phyloP scores from a whole-genome alignment of 148 eudicot genomes.

The Amaranthus hypochondriacus region DNA sequence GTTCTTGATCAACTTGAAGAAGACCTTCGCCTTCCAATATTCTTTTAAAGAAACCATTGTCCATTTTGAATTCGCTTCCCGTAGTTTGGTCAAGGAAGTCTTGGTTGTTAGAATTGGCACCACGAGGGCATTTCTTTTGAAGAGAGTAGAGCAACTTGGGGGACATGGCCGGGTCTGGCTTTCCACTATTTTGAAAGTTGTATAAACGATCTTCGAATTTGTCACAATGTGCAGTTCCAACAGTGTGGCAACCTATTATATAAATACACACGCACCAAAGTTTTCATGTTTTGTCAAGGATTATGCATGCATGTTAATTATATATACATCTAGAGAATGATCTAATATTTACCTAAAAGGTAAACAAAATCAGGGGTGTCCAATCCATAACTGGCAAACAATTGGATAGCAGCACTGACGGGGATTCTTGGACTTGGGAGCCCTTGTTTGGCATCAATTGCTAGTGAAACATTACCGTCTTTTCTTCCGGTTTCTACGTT shows the following conservation, averaged over 20 bases:
- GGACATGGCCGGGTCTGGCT: slow-evolving; percentile 31
- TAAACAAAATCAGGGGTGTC: slow-evolving; percentile 21
- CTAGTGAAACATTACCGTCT: slow-evolving; percentile 19
- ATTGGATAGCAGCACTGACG: background rate
- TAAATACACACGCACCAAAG: background rate
- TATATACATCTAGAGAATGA: background rate
- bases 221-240: slow-evolving; percentile 16
- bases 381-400: slow-evolving; percentile 8
- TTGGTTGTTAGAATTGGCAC: background rate
- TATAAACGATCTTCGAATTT: slow-evolving; percentile 17
- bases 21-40: slow-evolving; percentile 14
- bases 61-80: slow-evolving; percentile 19
- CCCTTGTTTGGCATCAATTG: background rate
- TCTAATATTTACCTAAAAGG: slow-evolving; percentile 17
- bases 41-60: background rate
- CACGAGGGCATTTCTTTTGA: slow-evolving; percentile 29
- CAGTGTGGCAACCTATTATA: slow-evolving; percentile 18
- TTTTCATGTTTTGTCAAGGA: no score
- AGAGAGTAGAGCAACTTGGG: slow-evolving; percentile 24
- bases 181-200: slow-evolving; percentile 1
- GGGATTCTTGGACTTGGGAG: slow-evolving; percentile 17
- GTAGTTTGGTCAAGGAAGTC: slow-evolving; percentile 21
- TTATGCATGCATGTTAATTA: background rate
- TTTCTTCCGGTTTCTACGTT: slow-evolving; percentile 21
- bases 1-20: slow-evolving; percentile 19